A percentile compares a stretch with the other conserved stretches of the same genome.
phyloP scores from a whole-genome alignment of 2,329 filamentous ascomycete species.

The Venturia asperata region DNA sequence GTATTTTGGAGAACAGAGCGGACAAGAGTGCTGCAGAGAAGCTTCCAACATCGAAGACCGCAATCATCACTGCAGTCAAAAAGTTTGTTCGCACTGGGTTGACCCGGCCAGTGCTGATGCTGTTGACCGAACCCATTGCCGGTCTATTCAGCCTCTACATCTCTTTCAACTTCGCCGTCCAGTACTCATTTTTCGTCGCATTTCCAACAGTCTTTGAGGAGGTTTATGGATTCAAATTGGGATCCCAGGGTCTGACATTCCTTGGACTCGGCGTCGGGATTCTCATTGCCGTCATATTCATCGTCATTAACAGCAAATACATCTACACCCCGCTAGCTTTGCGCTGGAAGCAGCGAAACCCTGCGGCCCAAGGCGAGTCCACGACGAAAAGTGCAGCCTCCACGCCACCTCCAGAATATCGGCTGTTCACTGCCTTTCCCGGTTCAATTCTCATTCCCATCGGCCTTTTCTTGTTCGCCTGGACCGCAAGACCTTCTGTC shows the following conservation, averaged over 20 bases:
- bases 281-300: conserved; percentile 26
- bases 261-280: conserved; percentile 31
- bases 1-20: conserved; percentile 30
- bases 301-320: conserved; percentile 32
- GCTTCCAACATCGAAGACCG: conserved; percentile 16
- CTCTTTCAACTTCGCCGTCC: conserved; percentile 48
- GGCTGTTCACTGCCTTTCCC: conserved; percentile 27
- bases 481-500: conserved; percentile 29
- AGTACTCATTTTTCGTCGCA: conserved; percentile 57
- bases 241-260: conserved; percentile 29
- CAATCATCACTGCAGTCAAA: conserved; percentile 25
- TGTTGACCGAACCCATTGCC: conserved; percentile 29
- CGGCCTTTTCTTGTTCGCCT: conserved; percentile 31
- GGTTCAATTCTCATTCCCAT: conserved; percentile 21
- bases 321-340: conserved; percentile 26
- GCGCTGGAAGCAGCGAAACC: neutral
- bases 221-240: conserved; percentile 52
- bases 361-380: neutral
- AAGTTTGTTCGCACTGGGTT: conserved; percentile 36
- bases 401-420: conserved; percentile 28
- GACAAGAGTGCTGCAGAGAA: conserved; percentile 27
- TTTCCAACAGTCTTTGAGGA: conserved; percentile 57
- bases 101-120: conserved; percentile 43
- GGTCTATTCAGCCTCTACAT: conserved; percentile 32
- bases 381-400: neutral